A percentile compares a stretch with the other conserved stretches of the same genome.
Evolutionary conservation across 805 yeast genomes (phyloP).

Genomic region (Teunomyces funiuensis): DNA sequence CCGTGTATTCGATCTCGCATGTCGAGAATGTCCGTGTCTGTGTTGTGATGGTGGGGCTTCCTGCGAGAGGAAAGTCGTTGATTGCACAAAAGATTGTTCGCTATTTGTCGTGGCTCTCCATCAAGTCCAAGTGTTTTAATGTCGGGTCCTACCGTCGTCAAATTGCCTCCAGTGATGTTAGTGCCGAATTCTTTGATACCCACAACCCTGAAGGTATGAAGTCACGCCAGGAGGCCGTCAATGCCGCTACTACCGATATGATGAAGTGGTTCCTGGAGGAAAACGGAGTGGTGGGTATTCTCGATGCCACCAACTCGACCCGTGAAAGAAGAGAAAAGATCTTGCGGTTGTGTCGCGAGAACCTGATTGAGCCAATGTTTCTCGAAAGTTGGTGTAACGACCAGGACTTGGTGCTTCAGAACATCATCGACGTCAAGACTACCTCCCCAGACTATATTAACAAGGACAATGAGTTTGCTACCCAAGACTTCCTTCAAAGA

Average conservation of each 20-base stretch:
- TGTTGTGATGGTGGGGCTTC: conserved; percentile 86
- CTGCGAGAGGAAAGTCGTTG: conserved; percentile 91
- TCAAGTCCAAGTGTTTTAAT: conserved; percentile 82
- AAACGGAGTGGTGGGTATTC: conserved; percentile 84
- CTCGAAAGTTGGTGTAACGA: conserved; percentile 92
- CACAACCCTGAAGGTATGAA: conserved; percentile 62
- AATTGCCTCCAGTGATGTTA: conserved; percentile 50
- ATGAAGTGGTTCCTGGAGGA: conserved; percentile 81
- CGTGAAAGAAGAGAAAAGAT: conserved; percentile 66
- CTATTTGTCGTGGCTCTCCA: conserved; percentile 88
- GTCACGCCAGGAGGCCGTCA: conserved; percentile 67
- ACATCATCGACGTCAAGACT: conserved; percentile 82
- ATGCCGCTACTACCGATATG: conserved; percentile 74
- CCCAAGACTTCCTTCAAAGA: conserved; percentile 67
- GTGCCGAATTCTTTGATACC: conserved; percentile 78
- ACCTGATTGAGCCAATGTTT: conserved; percentile 83
- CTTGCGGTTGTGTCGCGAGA: conserved; percentile 56
- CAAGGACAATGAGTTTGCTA: conserved; percentile 69
- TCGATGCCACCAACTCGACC: conserved; percentile 93
- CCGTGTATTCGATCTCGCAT: conserved; percentile 56
- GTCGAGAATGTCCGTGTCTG: conserved; percentile 76
- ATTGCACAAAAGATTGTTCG: conserved; percentile 93
- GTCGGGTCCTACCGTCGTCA: conserved; percentile 83
- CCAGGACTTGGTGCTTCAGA: conserved; percentile 70
- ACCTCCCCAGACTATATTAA: conserved; percentile 80